phyloP scores from a whole-genome alignment of 179 eudicot species.

The Pouteria campechiana region DNA sequence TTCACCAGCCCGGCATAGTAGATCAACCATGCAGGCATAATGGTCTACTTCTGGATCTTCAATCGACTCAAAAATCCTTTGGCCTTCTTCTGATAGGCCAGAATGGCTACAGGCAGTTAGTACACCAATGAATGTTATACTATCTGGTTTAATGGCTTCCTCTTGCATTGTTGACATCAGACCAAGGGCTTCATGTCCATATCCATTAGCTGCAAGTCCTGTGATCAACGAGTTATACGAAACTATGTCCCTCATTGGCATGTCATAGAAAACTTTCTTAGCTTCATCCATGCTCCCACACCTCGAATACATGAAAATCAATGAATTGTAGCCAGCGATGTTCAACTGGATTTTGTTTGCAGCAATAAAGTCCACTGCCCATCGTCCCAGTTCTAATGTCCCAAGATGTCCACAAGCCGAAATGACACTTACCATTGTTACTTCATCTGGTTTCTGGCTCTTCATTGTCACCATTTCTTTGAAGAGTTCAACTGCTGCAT shows the following conservation, averaged over 20 bases:
- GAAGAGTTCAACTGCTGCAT: slow-evolving; percentile 45
- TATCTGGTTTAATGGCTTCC: slow-evolving; percentile 41
- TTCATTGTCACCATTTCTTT: slow-evolving; percentile 27
- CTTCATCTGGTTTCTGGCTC: slow-evolving; percentile 37
- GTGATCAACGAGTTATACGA: slow-evolving; percentile 52
- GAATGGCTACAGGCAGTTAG: slow-evolving; percentile 67
- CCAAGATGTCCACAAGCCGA: slow-evolving; percentile 79
- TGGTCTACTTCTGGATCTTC: slow-evolving; percentile 39
- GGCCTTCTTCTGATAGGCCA: slow-evolving; percentile 47
- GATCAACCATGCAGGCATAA: slow-evolving; percentile 67
- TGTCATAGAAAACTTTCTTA: slow-evolving; percentile 24
- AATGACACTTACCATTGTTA: slow-evolving; percentile 49
- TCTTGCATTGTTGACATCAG: slow-evolving; percentile 31
- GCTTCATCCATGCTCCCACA: slow-evolving; percentile 65
- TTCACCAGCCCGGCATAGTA: slow-evolving; percentile 49
- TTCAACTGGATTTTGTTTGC: slow-evolving; percentile 19
- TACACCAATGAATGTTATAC: slow-evolving; percentile 41
- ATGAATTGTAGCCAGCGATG: slow-evolving; percentile 38
- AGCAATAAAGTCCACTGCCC: slow-evolving; percentile 24
- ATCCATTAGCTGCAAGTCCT: slow-evolving; percentile 60
- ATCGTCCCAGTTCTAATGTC: slow-evolving; percentile 43
- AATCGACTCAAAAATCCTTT: slow-evolving; percentile 34
- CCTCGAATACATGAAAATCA: slow-evolving; percentile 64
- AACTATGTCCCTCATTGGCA: slow-evolving; percentile 41
- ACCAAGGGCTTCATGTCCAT: slow-evolving; percentile 39